A percentile compares a stretch with the other conserved stretches of the same genome.
phyloP scores from a whole-genome alignment of 106 monocot species.

The Acorus calamus region DNA sequence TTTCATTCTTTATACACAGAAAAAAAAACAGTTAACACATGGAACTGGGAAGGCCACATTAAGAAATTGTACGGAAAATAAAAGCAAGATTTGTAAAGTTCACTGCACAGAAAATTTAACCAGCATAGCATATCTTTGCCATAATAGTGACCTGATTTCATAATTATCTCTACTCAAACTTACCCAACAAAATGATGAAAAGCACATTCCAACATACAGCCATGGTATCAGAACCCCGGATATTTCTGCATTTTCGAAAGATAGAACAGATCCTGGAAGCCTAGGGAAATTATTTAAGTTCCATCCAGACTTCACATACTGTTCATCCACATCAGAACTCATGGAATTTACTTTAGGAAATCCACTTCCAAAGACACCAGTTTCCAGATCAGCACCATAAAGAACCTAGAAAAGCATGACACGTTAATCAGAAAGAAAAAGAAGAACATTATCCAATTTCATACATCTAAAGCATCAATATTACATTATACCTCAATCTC shows the following conservation, averaged over 20 bases:
- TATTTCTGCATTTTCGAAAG: slow-evolving; percentile 54
- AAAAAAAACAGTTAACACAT: too few relatives aligned
- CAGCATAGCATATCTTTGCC: too few relatives aligned
- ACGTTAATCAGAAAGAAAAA: background rate
- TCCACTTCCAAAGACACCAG: slow-evolving; percentile 50
- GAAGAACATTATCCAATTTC: background rate
- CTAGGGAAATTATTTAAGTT: slow-evolving; percentile 58
- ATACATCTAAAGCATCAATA: too few relatives aligned
- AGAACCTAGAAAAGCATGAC: slow-evolving; percentile 33
- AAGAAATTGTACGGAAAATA: too few relatives aligned
- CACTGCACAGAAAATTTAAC: too few relatives aligned
- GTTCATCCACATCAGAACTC: slow-evolving; percentile 21
- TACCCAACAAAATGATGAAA: slow-evolving; percentile 85
- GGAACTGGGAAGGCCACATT: too few relatives aligned
- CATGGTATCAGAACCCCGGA: slow-evolving; percentile 63
- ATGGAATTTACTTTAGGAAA: slow-evolving; percentile 38
- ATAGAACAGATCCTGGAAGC: slow-evolving; percentile 49
- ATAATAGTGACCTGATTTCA: too few relatives aligned
- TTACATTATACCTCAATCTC: slow-evolving; percentile 52
- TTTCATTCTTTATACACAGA: too few relatives aligned
- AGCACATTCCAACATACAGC: slow-evolving; percentile 73
- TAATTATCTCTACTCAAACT: slow-evolving; percentile 2
- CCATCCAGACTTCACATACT: slow-evolving; percentile 49
- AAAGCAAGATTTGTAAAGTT: too few relatives aligned
- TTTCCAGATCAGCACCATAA: slow-evolving; percentile 77